Evolutionary conservation across 768 basidiomycete species (phyloP).

Genomic region (Leccinellum rugosiceps): DNA sequence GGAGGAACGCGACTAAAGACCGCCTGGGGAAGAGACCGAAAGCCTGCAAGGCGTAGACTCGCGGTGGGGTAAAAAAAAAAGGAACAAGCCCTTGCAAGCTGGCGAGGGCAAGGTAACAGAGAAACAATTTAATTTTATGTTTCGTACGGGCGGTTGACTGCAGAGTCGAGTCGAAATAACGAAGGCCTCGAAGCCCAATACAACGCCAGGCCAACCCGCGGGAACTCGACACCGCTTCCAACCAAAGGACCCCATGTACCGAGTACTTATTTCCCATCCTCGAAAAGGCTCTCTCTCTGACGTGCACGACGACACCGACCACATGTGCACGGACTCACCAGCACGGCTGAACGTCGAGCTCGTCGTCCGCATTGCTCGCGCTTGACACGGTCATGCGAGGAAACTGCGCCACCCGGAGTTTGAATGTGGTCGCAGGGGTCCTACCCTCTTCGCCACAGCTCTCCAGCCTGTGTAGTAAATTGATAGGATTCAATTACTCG

Average conservation of each 20-base stretch:
- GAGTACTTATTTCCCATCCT: background rate
- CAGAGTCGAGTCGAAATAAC: constrained; percentile 28
- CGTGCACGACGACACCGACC: constrained; percentile 2
- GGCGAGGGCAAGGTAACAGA: constrained; percentile 20
- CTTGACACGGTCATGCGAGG: background rate
- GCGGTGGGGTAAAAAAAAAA: constrained; percentile 13
- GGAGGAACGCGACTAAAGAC: constrained; percentile 30
- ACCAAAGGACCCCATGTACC: constrained; percentile 22
- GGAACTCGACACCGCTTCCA: constrained; percentile 30
- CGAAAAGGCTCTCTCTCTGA: background rate
- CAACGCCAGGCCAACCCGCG: constrained; percentile 22
- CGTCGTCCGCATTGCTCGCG: background rate
- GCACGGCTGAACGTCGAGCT: background rate
- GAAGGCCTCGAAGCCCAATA: constrained; percentile 27
- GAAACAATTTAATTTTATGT: constrained; percentile 26
- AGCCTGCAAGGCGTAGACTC: constrained; percentile 17
- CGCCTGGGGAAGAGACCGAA: constrained; percentile 19
- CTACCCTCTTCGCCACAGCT: background rate
- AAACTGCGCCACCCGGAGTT: constrained; percentile 26
- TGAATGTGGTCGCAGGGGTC: constrained; percentile 31
- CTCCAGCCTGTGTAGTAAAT: background rate
- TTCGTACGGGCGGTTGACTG: constrained; percentile 27
- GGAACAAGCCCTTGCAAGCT: constrained; percentile 25
- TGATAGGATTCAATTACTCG: no score
- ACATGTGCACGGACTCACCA: background rate